Conservation (phyloP, 257 asterid genomes). For the Solanum okadae region DNA sequence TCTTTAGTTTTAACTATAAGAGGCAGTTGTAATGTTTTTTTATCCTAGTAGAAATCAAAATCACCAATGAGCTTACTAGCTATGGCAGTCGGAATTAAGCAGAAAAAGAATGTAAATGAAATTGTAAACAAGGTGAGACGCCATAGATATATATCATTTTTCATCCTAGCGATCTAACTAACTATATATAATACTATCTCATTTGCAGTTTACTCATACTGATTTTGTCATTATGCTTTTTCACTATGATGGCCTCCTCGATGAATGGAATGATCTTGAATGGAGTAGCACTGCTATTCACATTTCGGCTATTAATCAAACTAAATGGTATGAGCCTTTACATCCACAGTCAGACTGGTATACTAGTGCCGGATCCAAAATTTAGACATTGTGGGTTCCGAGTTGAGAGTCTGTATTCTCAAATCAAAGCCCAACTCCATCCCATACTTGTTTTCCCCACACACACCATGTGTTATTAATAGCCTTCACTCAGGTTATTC, state of each 20-base stretch:
- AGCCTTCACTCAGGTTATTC: not conserved
- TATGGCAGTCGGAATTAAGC: constrained; percentile 71
- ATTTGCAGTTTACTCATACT: constrained; percentile 37
- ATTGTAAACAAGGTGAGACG: constrained; percentile 51
- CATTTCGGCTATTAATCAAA: constrained; percentile 62
- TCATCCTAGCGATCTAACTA: not conserved
- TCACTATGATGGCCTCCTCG: constrained; percentile 68
- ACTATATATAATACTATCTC: not conserved
- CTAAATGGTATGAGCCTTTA: constrained; percentile 42
- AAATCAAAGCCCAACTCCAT: not conserved
- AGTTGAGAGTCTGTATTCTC: not conserved
- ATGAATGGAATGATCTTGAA: constrained; percentile 59
- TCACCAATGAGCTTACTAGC: constrained; percentile 56
- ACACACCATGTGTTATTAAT: too few relatives aligned
- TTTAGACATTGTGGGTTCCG: not conserved
- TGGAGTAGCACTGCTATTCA: constrained; percentile 55
- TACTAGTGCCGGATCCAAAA: not conserved
- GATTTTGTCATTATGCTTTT: constrained; percentile 60
- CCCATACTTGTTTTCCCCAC: not conserved
- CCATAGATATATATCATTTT: not conserved
- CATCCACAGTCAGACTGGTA: not conserved
- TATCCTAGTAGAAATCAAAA: constrained; percentile 24
- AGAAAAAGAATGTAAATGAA: constrained; percentile 49
- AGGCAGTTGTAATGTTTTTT: not conserved
- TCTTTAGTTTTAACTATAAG: not conserved